phyloP scores from a whole-genome alignment of 768 basidiomycete species.

The Glaciozyma martinii region DNA sequence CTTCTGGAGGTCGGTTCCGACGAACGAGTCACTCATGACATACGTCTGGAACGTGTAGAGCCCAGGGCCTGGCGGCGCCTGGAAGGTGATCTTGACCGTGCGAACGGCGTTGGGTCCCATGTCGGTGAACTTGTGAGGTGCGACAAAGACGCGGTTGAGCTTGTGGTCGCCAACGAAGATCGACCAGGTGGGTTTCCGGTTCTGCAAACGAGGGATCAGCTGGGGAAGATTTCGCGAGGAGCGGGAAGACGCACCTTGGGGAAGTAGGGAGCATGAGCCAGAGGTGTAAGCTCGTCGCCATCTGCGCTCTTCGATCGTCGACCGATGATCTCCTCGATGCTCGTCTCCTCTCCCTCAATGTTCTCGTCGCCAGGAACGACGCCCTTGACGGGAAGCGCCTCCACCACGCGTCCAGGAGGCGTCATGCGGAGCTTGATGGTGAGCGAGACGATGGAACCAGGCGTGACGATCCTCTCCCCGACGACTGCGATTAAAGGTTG shows the following conservation, averaged over 20 bases:
- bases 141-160: constrained; percentile 37
- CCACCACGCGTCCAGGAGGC: constrained; percentile 45
- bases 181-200: constrained; percentile 84
- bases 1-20: constrained; percentile 64
- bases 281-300: constrained; percentile 36
- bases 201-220: constrained; percentile 42
- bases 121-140: constrained; percentile 41
- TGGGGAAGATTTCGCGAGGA: background rate
- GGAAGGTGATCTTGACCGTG: constrained; percentile 85
- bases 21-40: constrained; percentile 76
- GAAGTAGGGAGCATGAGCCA: constrained; percentile 88
- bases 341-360: constrained; percentile 50
- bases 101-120: constrained; percentile 56
- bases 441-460: constrained; percentile 78
- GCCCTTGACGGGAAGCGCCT: constrained; percentile 30
- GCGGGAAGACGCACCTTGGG: constrained; percentile 55
- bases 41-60: constrained; percentile 81
- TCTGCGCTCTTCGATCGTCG: constrained; percentile 50
- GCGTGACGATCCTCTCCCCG: constrained; percentile 78
- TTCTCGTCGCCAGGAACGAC: constrained; percentile 40
- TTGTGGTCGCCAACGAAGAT: constrained; percentile 43
- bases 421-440: constrained; percentile 70
- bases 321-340: constrained; percentile 61
- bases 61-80: constrained; percentile 76
- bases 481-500: constrained; percentile 47